Conservation (phyloP, 1,139 yeast species). For the Zygosaccharomyces sapae region DNA sequence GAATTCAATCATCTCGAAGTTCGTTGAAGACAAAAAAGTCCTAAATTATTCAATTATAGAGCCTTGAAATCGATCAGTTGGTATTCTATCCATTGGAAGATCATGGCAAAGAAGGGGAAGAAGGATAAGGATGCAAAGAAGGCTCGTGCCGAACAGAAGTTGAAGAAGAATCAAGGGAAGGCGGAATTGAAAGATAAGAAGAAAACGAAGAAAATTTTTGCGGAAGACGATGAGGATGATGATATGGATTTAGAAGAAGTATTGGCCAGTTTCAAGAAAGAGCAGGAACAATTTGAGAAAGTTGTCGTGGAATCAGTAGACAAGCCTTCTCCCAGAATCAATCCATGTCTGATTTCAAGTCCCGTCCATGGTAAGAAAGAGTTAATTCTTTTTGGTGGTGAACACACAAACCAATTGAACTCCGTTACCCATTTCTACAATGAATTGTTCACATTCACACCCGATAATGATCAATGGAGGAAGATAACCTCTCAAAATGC, state of each 20-base stretch:
- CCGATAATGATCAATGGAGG: slow-evolving; percentile 82
- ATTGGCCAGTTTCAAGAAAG: slow-evolving; percentile 69
- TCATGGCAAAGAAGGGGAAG: slow-evolving; percentile 81
- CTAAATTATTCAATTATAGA: background rate
- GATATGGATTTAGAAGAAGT: slow-evolving; percentile 86
- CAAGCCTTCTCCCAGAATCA: slow-evolving; percentile 66
- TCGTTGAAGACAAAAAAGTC: background rate
- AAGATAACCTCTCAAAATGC: slow-evolving; percentile 73
- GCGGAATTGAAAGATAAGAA: slow-evolving; percentile 74
- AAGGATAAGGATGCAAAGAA: slow-evolving; percentile 88
- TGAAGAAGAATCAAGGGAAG: slow-evolving; percentile 68
- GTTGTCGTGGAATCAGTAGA: slow-evolving; percentile 55
- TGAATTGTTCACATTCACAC: slow-evolving; percentile 68
- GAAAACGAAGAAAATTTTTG: slow-evolving; percentile 67
- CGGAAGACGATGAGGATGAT: slow-evolving; percentile 71
- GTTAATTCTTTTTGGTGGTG: slow-evolving; percentile 86
- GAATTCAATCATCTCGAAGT: background rate
- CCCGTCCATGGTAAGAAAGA: slow-evolving; percentile 77
- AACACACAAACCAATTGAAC: slow-evolving; percentile 46
- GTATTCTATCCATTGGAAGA: background rate
- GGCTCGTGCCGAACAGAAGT: slow-evolving; percentile 82
- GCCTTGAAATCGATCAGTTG: background rate
- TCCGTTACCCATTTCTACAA: slow-evolving; percentile 70
- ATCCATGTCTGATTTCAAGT: slow-evolving; percentile 69
- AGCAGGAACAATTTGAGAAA: slow-evolving; percentile 75